Evolutionary conservation across 176 grass and related monocot species (phyloP).

Genomic region (Hyparrhenia diplandra): DNA sequence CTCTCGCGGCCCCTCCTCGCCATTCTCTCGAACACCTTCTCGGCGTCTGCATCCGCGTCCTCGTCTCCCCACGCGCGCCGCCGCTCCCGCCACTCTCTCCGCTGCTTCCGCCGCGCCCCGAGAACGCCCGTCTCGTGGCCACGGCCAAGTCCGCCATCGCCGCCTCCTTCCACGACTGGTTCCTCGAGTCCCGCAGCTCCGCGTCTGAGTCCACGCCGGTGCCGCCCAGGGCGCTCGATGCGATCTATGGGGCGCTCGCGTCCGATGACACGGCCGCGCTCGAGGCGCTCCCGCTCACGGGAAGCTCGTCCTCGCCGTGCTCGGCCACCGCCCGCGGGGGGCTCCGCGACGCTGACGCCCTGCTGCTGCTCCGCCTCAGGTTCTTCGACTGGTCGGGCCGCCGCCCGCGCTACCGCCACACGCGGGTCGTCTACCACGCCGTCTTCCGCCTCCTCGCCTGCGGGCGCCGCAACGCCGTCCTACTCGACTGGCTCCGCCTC

Average conservation of each 20-base stretch:
- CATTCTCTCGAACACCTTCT: too few species aligned
- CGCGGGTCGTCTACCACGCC: conserved; percentile 55
- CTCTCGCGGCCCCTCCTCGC: too few species aligned
- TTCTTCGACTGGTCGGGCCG: conserved; percentile 93
- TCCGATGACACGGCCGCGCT: conserved; percentile 42
- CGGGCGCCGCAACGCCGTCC: conserved; percentile 38
- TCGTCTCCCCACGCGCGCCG: too few species aligned
- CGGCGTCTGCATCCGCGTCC: too few species aligned
- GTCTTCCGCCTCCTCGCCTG: conserved; percentile 58
- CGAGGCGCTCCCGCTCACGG: conserved; percentile 46
- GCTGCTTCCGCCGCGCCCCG: conserved; percentile 7
- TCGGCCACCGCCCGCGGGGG: conserved; percentile 44
- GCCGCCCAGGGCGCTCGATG: conserved; percentile 39
- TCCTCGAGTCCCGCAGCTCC: conserved; percentile 29
- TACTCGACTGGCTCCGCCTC: conserved; percentile 84
- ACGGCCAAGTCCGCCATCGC: conserved; percentile 35
- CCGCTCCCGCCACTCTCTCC: conserved; percentile 21
- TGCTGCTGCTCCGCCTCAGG: conserved; percentile 65
- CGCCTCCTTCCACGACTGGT: conserved; percentile 59
- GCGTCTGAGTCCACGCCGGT: neutral
- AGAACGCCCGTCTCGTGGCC: neutral
- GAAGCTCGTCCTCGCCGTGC: conserved; percentile 48
- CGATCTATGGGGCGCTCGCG: conserved; percentile 67
- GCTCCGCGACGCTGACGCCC: conserved; percentile 3
- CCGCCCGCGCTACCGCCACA: conserved; percentile 53